Conservation (phyloP, 805 yeast genomes). For the Nakazawaea laoshanensis region DNA sequence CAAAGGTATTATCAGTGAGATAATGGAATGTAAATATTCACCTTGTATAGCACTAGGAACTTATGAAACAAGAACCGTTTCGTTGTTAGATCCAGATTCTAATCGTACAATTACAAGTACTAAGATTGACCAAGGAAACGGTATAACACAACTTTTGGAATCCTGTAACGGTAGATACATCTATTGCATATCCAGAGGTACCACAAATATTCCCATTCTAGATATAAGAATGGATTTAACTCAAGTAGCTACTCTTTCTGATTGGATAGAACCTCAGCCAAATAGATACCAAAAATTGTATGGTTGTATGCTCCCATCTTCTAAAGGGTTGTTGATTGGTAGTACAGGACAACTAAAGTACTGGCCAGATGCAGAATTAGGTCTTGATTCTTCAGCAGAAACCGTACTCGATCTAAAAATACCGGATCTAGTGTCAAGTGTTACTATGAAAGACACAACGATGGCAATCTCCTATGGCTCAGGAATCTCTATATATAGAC, state of each 20-base stretch:
- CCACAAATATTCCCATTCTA: conserved; percentile 21
- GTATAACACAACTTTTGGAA: conserved; percentile 24
- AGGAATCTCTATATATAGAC: too few species aligned
- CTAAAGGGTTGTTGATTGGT: too few species aligned
- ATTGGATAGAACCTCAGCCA: conserved; percentile 4
- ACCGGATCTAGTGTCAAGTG: too few species aligned
- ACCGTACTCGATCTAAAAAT: too few species aligned
- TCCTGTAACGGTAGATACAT: conserved; percentile 27
- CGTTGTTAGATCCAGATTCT: too few species aligned
- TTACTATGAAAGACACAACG: too few species aligned
- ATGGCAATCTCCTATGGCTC: too few species aligned
- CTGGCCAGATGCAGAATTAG: conserved; percentile 11
- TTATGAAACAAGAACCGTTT: too few species aligned
- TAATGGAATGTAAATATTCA: too few species aligned
- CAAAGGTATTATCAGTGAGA: too few species aligned
- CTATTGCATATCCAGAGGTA: conserved; percentile 23
- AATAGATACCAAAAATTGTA: conserved; percentile 18
- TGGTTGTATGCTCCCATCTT: conserved; percentile 12
- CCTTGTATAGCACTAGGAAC: too few species aligned
- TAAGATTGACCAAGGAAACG: conserved; percentile 17
- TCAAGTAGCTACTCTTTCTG: conserved; percentile 9
- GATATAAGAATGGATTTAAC: conserved; percentile 24
- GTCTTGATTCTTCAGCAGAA: conserved; percentile 10
- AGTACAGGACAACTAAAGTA: conserved; percentile 11
- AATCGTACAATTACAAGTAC: too few species aligned